Evolutionary conservation across 345 rosid species (phyloP).

Genomic region (Dimocarpus longan): DNA sequence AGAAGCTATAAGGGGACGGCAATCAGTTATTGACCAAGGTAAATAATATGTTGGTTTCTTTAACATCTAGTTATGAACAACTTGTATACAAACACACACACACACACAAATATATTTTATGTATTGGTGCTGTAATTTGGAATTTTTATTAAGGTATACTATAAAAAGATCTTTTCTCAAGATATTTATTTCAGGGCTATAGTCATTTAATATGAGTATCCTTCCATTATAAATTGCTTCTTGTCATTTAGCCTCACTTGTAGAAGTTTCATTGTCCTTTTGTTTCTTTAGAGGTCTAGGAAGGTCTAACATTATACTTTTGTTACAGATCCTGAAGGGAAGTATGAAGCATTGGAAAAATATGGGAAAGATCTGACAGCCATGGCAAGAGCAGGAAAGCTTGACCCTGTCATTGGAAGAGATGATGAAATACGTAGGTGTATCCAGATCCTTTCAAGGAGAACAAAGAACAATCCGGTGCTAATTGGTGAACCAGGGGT

Average conservation of each 20-base stretch:
- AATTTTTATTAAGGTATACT: background rate
- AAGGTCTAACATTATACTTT: slow-evolving; percentile 20
- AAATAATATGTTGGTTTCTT: background rate
- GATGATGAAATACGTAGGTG: slow-evolving; percentile 99
- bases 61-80: background rate
- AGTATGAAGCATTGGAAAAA: slow-evolving; percentile 93
- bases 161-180: background rate
- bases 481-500: slow-evolving; percentile 99
- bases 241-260: slow-evolving; percentile 3
- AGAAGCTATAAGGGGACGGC: slow-evolving; percentile 92
- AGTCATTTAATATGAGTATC: background rate
- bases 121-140: background rate
- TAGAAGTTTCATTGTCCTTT: background rate
- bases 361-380: slow-evolving; percentile 98
- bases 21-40: slow-evolving; percentile 99
- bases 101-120: background rate
- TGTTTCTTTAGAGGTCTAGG: background rate
- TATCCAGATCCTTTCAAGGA: slow-evolving; percentile 96
- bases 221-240: background rate
- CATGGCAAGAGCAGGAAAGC: slow-evolving; percentile 96
- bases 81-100: background rate
- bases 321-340: slow-evolving; percentile 90
- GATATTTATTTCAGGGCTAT: background rate
- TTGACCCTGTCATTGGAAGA: slow-evolving; percentile 97
- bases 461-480: slow-evolving; percentile 98